Evolutionary conservation across 495 filamentous ascomycete genomes (phyloP), one percentile per base, ranked within the genome.

Genomic region (Lophiostoma macrostomum): DNA sequence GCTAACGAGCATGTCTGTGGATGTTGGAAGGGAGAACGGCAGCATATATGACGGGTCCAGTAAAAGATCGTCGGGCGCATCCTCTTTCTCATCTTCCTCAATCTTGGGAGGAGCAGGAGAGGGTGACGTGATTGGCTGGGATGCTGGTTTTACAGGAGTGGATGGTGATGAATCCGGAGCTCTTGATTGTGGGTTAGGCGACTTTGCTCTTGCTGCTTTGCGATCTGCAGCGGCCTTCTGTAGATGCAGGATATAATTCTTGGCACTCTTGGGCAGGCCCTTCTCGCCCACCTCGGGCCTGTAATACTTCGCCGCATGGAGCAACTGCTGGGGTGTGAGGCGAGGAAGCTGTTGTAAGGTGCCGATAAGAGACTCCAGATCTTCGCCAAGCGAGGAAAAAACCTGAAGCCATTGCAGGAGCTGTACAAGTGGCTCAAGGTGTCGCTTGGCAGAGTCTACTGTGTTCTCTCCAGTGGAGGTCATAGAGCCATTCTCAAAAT

Each of bases 401-500:
- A 90, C 95, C 66, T 99, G 93, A 28, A 99, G 74, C 93, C 93
- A 99, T 67, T 99, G 93, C 6, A 99, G 76, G 0, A 99, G 77
- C 67, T 99, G 94, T 30, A 97, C 91, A 24, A 95, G 80, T 6
- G 94, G 93, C 0, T 85, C 85, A 8, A 99, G 75, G 66, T 99
- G 91, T 46, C 81, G 79, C 23, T 88, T 79, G 30, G 91, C 83
- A 19, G 90, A 76, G 10, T 96, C 91, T 18, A 91, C 73, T 1
- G 86, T 91, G 38, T 78, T 85, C 62, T 97, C 94, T 1, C 94
- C 94, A 1, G 81, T 89, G n/a, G 86, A 80, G 4, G 77, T 83
- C 69, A 86, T 91, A 25, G 91, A 87, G 7, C 91, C 93, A 51
- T 88, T 85, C 66, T 99, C 93, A 64, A 89, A 97, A 66, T 97